Conservation (phyloP, 73 alveolate species). For the Blepharisma stoltei region DNA sequence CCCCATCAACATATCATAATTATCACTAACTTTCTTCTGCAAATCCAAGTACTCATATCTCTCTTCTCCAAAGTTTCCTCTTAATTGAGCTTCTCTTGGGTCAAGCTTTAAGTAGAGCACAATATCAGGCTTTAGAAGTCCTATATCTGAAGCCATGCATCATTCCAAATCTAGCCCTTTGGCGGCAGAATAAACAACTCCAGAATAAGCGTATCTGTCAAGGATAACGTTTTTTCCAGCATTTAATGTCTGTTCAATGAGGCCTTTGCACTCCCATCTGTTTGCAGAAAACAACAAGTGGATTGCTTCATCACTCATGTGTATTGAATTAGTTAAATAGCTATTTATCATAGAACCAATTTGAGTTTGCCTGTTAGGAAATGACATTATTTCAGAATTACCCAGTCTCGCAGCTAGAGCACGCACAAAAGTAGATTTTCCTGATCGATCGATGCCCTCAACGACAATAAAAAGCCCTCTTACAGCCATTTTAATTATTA, state of each 20-base stretch:
- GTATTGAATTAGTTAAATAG: conserved; percentile 52
- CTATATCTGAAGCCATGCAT: conserved; percentile 74
- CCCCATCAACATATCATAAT: conserved; percentile 34
- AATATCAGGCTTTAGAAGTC: conserved; percentile 77
- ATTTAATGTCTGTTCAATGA: conserved; percentile 39
- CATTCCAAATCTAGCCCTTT: conserved; percentile 79
- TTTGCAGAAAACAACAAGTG: conserved; percentile 83
- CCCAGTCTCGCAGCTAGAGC: conserved; percentile 33
- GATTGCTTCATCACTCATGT: conserved; percentile 70
- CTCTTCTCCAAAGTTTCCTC: conserved; percentile 82
- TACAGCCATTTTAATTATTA: conserved; percentile 35
- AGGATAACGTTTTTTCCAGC: conserved; percentile 65
- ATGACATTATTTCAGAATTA: conserved; percentile 38
- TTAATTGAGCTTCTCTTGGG: conserved; percentile 38
- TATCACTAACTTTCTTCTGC: conserved; percentile 60
- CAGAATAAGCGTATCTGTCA: conserved; percentile 86
- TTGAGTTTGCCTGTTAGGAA: conserved; percentile 62
- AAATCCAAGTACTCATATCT: conserved; percentile 73
- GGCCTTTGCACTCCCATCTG: conserved; percentile 80
- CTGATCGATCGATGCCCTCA: conserved; percentile 88
- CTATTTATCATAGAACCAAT: conserved; percentile 66
- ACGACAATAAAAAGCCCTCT: conserved; percentile 83
- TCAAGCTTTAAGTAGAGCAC: conserved; percentile 60
- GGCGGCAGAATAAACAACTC: conserved; percentile 88
- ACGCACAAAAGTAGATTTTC: conserved; percentile 73